Percentiles rank a stretch among this genome's conserved stretches.
phyloP scores from a whole-genome alignment of 768 basidiomycete genomes.

The Tricholoma flavovirens region DNA sequence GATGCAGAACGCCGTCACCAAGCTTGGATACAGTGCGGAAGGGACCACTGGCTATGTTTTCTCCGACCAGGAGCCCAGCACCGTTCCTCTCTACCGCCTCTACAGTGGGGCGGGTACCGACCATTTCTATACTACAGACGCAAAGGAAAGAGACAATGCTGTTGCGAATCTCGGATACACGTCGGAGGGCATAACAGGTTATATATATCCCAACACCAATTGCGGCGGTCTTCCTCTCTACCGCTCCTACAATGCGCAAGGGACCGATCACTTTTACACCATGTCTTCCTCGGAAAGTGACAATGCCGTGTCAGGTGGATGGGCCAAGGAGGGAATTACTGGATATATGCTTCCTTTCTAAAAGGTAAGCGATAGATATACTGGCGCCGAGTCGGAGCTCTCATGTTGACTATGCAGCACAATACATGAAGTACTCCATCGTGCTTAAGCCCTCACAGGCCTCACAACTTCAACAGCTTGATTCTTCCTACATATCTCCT shows the following conservation, averaged over 20 bases:
- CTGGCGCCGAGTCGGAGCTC: neutral
- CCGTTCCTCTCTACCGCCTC: too few relatives aligned
- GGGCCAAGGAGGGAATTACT: neutral
- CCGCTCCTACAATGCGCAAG: neutral
- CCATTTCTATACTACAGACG: too few relatives aligned
- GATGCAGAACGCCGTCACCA: slow-evolving; percentile 7
- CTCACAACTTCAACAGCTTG: neutral
- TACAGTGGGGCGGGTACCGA: too few relatives aligned
- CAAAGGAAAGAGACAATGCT: too few relatives aligned
- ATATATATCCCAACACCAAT: neutral
- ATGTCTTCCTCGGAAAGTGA: neutral
- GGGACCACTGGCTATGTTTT: slow-evolving; percentile 13
- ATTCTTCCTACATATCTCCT: too few relatives aligned
- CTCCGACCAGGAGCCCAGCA: too few relatives aligned
- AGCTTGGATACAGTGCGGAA: slow-evolving; percentile 9
- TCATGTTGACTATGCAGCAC: neutral
- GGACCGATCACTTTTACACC: neutral
- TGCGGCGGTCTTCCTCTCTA: neutral
- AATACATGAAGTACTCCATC: neutral
- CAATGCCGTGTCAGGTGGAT: neutral
- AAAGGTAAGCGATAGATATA: neutral
- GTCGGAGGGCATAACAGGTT: neutral
- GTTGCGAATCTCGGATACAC: neutral
- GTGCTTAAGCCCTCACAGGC: neutral
- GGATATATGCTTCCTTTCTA: neutral